Base-by-base conservation (phyloP, 257 asterid species). In the Ballota nigra region DNA sequence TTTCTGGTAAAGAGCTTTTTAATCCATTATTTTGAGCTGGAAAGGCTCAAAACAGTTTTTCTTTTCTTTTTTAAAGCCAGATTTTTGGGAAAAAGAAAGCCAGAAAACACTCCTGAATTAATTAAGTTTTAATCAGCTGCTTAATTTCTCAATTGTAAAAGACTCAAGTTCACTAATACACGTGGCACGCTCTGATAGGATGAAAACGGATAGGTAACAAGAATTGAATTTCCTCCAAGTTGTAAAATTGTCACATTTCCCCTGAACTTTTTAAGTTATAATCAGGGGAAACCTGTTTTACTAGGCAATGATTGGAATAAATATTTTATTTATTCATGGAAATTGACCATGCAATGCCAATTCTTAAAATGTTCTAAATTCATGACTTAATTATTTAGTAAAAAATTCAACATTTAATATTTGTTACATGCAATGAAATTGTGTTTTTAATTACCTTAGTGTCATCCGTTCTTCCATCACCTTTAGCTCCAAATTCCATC, bases 401-500 rank as follows among this genome's bases (percentile, higher is more conserved):
- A 63, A 62, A 19, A n/a, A n/a, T n/a, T n/a, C n/a, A n/a, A n/a
- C n/a, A n/a, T n/a, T n/a, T n/a, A n/a, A n/a, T n/a, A n/a, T n/a
- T n/a, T n/a, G n/a, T n/a, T n/a, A n/a, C 71, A 69, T 68, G 66
- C 75, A 68, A 34, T 19, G 19, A 68, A 34, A 12, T 20, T 19
- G 10, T 49, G n/a, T 19, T 55, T 76, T n/a, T n/a, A n/a, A n/a
- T n/a, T 86, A 92, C 98, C 96, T 92, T 88, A 45, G 98, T 92
- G 53, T 92, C 98, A 83, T 92, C 96, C 11, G 87, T 81, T 53
- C 12, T 75, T 40, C 98, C 98, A 74, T 92, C 93, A 67, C 98
- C 97, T 63, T 82, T 86, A 16, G 98, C 98, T 74, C 97, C 98
- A 72, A 85, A 92, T 73, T 84, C 70, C 66, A 83, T 23, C 78